Conservation (phyloP, 495 filamentous ascomycete species). For the Zalerion maritima region DNA sequence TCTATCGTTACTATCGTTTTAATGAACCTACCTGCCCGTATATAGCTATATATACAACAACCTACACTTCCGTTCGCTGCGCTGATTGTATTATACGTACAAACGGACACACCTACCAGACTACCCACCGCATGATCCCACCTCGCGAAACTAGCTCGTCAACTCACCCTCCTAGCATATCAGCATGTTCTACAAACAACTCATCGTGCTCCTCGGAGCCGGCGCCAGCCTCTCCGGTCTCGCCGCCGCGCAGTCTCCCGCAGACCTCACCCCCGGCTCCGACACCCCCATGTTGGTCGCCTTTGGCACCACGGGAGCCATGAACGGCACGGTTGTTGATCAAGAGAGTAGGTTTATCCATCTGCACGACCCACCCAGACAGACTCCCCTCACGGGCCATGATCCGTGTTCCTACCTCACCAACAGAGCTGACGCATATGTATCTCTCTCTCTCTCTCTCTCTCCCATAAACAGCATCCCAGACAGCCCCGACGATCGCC, state of each 20-base stretch:
- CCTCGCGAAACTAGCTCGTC: too few relatives aligned
- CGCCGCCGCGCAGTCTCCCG: conserved; percentile 19
- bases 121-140: too few relatives aligned
- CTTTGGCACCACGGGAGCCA: conserved; percentile 14
- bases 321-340: conserved; percentile 19
- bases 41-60: too few relatives aligned
- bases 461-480: conserved; percentile 8
- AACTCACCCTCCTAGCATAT: too few relatives aligned
- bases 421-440: background rate
- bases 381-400: conserved; percentile 5
- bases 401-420: conserved; percentile 6
- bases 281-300: conserved; percentile 20
- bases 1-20: too few relatives aligned
- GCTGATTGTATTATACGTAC: too few relatives aligned
- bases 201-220: too few relatives aligned
- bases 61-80: too few relatives aligned
- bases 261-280: conserved; percentile 19
- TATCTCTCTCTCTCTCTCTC: background rate
- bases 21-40: too few relatives aligned
- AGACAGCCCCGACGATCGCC: conserved; percentile 15
- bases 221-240: conserved; percentile 16
- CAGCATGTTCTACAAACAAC: too few relatives aligned
- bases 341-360: conserved; percentile 13
- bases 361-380: background rate
- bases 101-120: too few relatives aligned